Conservation (phyloP, 139 green algal genomes). For the Cymbomonas tetramitiformis region DNA sequence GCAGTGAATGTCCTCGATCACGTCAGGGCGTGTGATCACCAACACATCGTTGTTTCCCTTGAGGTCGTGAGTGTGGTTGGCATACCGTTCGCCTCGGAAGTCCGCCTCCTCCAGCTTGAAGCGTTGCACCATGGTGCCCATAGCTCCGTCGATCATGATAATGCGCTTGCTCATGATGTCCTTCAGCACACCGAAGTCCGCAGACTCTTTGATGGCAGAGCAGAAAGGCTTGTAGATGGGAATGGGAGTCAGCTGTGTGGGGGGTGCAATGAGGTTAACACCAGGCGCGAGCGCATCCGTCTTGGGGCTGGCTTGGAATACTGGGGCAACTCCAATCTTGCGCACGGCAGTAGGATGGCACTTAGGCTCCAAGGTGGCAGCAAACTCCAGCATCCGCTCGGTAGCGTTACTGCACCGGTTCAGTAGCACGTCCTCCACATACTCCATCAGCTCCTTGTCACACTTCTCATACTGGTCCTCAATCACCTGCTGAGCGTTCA, state of each 20-base stretch:
- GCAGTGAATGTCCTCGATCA: conserved; percentile 84
- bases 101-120: conserved; percentile 80
- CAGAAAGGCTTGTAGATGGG: conserved; percentile 18
- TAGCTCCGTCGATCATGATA: conserved; percentile 87
- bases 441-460: conserved; percentile 91
- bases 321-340: no score
- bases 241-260: neutral
- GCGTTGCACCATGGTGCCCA: conserved; percentile 80
- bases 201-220: neutral
- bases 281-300: no score
- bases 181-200: conserved; percentile 6
- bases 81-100: conserved; percentile 51
- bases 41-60: conserved; percentile 97
- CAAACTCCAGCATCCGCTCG: conserved; percentile 85
- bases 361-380: conserved; percentile 78
- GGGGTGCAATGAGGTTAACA: neutral
- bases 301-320: no score
- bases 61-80: conserved; percentile 68
- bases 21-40: conserved; percentile 80
- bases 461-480: conserved; percentile 88
- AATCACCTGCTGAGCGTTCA: conserved; percentile 83
- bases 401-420: conserved; percentile 92
- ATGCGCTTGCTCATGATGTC: conserved; percentile 74
- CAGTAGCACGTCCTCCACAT: conserved; percentile 93
- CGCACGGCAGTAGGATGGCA: conserved; percentile 58